A percentile compares a stretch with the other conserved stretches of the same genome.
These are phyloP conservation scores for Macadamia integrifolia DNA, from an alignment of 164 flowering plant genomes.

Conservation along the genomic window DNA sequence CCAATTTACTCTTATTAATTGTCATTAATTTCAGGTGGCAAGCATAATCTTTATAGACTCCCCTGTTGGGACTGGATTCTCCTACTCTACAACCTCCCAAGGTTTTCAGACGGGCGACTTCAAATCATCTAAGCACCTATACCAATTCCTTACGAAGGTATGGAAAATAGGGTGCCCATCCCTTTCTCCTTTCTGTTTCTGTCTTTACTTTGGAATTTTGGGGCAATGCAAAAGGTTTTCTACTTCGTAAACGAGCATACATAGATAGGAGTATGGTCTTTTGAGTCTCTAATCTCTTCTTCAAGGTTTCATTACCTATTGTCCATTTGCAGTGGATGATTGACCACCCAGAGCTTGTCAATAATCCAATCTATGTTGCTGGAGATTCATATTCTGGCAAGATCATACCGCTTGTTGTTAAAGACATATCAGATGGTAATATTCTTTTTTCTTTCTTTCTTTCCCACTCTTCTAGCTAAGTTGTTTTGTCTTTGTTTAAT, in stretches of 20 bases:
- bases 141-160: conserved; percentile 22
- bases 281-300: too few species aligned
- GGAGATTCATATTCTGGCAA: conserved; percentile 38
- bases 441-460: background rate
- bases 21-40: conserved; percentile 4
- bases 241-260: background rate
- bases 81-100: conserved; percentile 11
- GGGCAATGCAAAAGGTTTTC: background rate
- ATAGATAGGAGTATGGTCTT: too few species aligned
- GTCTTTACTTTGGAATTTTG: too few species aligned
- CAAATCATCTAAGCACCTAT: conserved; percentile 2
- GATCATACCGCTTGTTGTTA: conserved; percentile 18
- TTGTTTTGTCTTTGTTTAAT: background rate
- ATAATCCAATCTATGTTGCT: conserved; percentile 27
- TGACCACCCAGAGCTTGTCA: conserved; percentile 17
- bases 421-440: conserved; percentile 21
- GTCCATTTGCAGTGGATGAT: conserved; percentile 25
- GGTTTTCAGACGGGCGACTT: conserved; percentile 7
- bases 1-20: too few species aligned
- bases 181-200: too few species aligned
- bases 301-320: background rate
- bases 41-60: conserved; percentile 19
- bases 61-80: conserved; percentile 24
- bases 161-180: too few species aligned
- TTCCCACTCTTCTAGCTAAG: too few species aligned